Evolutionary conservation across 139 green algal genomes (phyloP).

Genomic region (Mesostigma viride): DNA sequence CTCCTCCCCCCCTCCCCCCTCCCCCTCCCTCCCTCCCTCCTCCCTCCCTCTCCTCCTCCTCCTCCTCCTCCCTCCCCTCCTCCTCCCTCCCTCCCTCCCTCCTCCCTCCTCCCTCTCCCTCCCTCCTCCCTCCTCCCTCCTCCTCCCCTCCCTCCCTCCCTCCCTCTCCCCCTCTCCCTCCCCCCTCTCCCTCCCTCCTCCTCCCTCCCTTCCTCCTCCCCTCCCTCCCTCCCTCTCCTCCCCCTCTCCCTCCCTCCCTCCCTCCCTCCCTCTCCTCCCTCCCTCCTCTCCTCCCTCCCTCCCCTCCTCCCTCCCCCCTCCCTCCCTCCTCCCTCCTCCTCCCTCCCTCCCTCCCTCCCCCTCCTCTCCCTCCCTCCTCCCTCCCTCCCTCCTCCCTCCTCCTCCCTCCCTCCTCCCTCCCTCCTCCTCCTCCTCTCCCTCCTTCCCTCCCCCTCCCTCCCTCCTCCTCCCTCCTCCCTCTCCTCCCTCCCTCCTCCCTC

Average conservation of each 20-base stretch:
- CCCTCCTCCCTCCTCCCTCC: no score
- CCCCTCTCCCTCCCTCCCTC: background rate
- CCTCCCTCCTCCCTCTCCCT: no score
- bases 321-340: background rate
- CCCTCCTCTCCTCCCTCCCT: background rate
- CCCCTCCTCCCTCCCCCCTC: background rate
- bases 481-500: no score
- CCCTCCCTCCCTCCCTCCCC: no score
- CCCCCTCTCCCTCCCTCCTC: background rate
- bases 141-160: background rate
- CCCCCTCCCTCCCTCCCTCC: no score
- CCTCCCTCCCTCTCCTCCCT: background rate
- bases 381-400: background rate
- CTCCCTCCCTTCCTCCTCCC: background rate
- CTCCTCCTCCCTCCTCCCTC: no score
- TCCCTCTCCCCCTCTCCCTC: background rate
- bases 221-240: background rate
- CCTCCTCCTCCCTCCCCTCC: no score
- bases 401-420: background rate
- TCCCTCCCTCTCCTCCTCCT: no score
- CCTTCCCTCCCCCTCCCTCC: no score
- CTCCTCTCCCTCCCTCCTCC: background rate
- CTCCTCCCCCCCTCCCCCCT: no score
- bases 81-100: no score
- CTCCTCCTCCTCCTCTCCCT: slow-evolving; percentile 23